Conservation (phyloP, 495 filamentous ascomycete species). For the Penicillium egyptiacum region DNA sequence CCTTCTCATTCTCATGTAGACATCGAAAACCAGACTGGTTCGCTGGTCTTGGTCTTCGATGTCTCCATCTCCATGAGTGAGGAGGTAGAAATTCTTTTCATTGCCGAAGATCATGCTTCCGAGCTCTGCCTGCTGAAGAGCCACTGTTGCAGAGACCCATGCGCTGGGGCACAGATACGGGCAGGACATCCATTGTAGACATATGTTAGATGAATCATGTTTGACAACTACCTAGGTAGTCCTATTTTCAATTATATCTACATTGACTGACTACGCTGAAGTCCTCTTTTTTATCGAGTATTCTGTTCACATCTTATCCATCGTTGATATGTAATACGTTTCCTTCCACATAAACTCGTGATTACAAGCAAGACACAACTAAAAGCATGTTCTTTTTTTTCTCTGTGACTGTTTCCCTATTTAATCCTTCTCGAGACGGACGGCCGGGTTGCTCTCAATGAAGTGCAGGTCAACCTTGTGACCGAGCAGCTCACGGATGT, state of each 20-base stretch:
- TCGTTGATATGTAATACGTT: constrained; percentile 32
- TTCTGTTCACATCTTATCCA: constrained; percentile 32
- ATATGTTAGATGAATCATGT: background rate
- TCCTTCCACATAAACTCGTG: constrained; percentile 30
- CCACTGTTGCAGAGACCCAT: constrained; percentile 68
- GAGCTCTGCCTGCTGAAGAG: constrained; percentile 77
- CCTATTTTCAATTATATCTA: background rate
- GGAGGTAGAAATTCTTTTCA: constrained; percentile 38
- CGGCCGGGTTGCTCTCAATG: constrained; percentile 78
- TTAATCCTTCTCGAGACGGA: constrained; percentile 75
- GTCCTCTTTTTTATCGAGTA: constrained; percentile 1
- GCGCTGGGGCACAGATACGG: constrained; percentile 94
- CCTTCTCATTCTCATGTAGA: constrained; percentile 39
- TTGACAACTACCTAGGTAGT: no score
- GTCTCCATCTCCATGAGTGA: constrained; percentile 39
- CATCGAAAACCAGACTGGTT: constrained; percentile 22
- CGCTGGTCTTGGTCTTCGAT: constrained; percentile 26
- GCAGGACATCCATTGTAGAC: constrained; percentile 61
- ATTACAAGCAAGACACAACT: constrained; percentile 27
- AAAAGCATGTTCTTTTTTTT: constrained; percentile 25
- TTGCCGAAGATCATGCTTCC: constrained; percentile 43
- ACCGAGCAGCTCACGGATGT: constrained; percentile 82
- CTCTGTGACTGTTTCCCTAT: constrained; percentile 21
- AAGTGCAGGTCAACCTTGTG: constrained; percentile 83
- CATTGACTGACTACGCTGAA: background rate